These are phyloP conservation scores for Aspergillus pseudonomiae DNA, from an alignment of 2,329 filamentous ascomycete species.

Conservation along the genomic window DNA sequence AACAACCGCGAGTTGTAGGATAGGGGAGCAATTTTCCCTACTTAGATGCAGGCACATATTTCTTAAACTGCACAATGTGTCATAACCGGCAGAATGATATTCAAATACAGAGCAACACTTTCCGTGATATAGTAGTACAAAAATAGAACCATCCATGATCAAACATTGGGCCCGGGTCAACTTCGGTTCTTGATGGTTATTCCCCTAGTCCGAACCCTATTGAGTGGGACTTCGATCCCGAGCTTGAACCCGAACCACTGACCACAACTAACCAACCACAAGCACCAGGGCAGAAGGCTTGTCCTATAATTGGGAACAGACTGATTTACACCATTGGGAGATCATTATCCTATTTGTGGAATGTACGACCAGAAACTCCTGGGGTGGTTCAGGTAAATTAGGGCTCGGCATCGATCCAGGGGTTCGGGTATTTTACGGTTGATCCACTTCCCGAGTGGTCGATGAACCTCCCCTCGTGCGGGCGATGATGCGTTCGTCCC, in stretches of 20 bases:
- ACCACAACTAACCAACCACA: not conserved
- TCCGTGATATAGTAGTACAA: not conserved
- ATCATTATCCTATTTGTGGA: not conserved
- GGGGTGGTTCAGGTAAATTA: not conserved
- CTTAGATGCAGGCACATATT: not conserved
- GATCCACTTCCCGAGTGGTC: not conserved
- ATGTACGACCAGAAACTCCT: not conserved
- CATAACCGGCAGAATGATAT: not conserved
- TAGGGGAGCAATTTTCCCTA: not conserved
- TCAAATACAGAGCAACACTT: not conserved
- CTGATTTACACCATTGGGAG: not conserved
- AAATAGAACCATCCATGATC: not conserved
- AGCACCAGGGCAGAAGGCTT: not conserved
- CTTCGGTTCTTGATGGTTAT: not conserved
- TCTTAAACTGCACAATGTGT: too few species aligned
- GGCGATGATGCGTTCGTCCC: not conserved
- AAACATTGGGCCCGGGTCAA: conserved; percentile 1
- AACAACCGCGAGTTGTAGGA: not conserved
- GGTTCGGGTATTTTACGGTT: not conserved
- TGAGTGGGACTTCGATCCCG: not conserved
- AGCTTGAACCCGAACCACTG: not conserved
- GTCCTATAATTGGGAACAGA: not conserved
- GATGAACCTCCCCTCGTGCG: not conserved
- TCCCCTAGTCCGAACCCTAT: conserved; percentile 1
- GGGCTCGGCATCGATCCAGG: not conserved